Evolutionary conservation across 106 monocot genomes (phyloP).

Genomic region (Triglochin maritima): DNA sequence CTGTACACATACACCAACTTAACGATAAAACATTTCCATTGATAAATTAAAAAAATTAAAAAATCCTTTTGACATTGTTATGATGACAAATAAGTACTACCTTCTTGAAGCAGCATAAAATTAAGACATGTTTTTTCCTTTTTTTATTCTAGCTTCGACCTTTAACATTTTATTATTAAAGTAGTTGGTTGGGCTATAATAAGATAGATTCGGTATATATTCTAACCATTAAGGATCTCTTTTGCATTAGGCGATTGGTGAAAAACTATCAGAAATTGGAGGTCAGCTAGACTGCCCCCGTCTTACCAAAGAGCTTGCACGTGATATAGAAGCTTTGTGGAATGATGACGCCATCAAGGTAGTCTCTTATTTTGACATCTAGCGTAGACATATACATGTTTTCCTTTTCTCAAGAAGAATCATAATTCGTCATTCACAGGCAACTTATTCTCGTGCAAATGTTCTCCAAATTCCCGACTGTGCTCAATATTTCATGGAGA

Average conservation of each 20-base stretch:
- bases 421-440: slow-evolving; percentile 21
- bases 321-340: slow-evolving; percentile 74
- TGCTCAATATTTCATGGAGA: slow-evolving; percentile 94
- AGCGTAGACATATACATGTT: not conserved
- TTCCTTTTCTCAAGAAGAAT: not conserved
- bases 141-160: no score
- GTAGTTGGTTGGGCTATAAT: no score
- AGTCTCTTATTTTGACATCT: slow-evolving; percentile 1
- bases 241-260: slow-evolving; percentile 61
- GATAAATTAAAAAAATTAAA: no score
- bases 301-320: slow-evolving; percentile 57
- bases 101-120: no score
- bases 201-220: no score
- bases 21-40: no score
- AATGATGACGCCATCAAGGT: slow-evolving; percentile 95
- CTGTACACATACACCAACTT: no score
- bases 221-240: not conserved
- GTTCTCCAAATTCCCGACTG: slow-evolving; percentile 88
- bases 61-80: no score
- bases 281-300: slow-evolving; percentile 58
- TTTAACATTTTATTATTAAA: no score
- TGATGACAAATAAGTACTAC: no score
- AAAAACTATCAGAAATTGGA: slow-evolving; percentile 86
- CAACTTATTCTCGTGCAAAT: slow-evolving; percentile 76
- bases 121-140: no score